Percentiles rank a stretch among this genome's conserved stretches.
These are phyloP conservation scores for Rhododendron williamsianum DNA, from an alignment of 148 eudicot species.

Conservation along the genomic window DNA sequence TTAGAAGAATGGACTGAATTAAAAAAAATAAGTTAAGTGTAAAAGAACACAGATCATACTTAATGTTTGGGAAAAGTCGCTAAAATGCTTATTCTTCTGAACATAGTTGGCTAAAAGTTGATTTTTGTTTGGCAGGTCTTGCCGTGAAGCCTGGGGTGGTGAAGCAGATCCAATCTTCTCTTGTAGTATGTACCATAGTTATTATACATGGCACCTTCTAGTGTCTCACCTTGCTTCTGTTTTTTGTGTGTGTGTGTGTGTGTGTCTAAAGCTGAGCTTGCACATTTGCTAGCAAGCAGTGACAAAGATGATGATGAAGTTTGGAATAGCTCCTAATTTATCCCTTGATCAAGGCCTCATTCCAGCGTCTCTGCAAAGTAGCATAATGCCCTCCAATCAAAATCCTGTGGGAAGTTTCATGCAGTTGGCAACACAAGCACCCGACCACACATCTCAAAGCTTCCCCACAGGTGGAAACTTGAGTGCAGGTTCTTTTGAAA, in stretches of 20 bases:
- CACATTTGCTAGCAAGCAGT: conserved; percentile 45
- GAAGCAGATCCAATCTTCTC: conserved; percentile 56
- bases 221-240: neutral
- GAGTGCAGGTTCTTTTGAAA: conserved; percentile 18
- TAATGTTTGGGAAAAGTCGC: neutral
- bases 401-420: conserved; percentile 42
- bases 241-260: neutral
- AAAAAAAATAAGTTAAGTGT: no score
- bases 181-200: conserved; percentile 42
- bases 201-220: neutral
- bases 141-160: conserved; percentile 87
- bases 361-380: conserved; percentile 63
- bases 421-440: conserved; percentile 31
- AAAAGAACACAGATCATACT: no score
- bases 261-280: conserved; percentile 1
- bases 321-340: conserved; percentile 55
- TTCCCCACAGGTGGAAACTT: conserved; percentile 20
- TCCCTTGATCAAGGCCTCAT: conserved; percentile 50
- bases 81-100: neutral
- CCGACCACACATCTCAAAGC: conserved; percentile 24
- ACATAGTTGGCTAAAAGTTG: neutral
- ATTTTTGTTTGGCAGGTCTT: conserved; percentile 52
- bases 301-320: conserved; percentile 56
- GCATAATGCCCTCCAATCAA: conserved; percentile 40
- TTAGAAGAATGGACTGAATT: no score